These are phyloP conservation scores for Trapa incisa DNA, from an alignment of 345 rosid species.

Conservation along the genomic window DNA sequence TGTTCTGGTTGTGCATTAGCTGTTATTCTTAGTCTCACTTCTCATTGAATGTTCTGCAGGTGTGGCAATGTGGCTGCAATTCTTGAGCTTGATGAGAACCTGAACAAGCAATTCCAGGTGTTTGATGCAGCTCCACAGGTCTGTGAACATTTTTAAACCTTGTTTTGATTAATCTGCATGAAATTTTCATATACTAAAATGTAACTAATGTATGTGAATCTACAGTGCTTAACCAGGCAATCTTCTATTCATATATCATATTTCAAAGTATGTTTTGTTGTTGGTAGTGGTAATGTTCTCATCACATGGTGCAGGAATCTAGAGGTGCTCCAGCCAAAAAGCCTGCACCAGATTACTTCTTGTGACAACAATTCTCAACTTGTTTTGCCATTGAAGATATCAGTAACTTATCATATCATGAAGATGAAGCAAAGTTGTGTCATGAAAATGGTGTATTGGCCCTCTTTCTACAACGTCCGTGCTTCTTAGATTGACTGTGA, in stretches of 20 bases:
- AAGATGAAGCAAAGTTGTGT: neutral
- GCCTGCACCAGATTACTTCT: conserved; percentile 94
- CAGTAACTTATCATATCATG: neutral
- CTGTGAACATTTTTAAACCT: conserved; percentile 2
- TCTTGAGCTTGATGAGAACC: conserved; percentile 79
- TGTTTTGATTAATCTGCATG: neutral
- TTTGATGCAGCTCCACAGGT: conserved; percentile 96
- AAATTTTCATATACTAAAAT: too few relatives aligned
- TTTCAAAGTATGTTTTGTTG: neutral
- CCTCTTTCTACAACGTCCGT: neutral
- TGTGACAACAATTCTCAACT: conserved; percentile 23
- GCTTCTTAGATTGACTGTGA: neutral
- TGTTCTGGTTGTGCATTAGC: neutral
- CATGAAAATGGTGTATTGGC: neutral
- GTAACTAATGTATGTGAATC: too few relatives aligned
- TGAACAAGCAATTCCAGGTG: conserved; percentile 68
- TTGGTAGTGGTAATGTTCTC: neutral
- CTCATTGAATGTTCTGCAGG: conserved; percentile 29
- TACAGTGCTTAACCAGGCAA: neutral
- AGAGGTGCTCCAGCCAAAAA: conserved; percentile 82
- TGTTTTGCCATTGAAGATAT: neutral
- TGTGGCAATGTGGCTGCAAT: conserved; percentile 97
- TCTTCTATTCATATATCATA: neutral
- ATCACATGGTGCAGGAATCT: conserved; percentile 50
- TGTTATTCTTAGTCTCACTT: neutral